These are phyloP conservation scores for Ophiocordyceps unilateralis DNA, from an alignment of 2,329 filamentous ascomycete species.

Conservation along the genomic window DNA sequence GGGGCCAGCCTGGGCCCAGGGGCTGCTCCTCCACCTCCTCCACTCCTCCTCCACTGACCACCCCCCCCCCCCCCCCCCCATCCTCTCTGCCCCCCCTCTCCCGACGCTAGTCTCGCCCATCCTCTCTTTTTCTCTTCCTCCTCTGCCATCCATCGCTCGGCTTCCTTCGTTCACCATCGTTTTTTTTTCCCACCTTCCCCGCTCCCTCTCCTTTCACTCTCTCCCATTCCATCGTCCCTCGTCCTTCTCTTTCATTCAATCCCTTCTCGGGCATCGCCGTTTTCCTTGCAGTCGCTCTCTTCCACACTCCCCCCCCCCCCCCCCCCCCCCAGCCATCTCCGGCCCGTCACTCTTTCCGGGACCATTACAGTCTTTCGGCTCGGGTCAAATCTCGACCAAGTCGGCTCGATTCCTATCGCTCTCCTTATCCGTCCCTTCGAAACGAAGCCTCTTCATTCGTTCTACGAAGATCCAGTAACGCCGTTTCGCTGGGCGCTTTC, in stretches of 20 bases:
- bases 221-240: slow-evolving; percentile 9
- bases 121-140: slow-evolving; percentile 18
- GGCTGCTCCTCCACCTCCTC: too few species aligned
- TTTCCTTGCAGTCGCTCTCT: slow-evolving; percentile 35
- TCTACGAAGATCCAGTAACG: too few species aligned
- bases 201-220: too few species aligned
- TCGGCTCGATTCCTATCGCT: slow-evolving; percentile 4
- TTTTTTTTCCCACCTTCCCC: slow-evolving; percentile 16
- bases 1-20: too few species aligned
- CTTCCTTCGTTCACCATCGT: background rate
- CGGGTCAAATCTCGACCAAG: slow-evolving; percentile 5
- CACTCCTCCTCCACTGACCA: too few species aligned
- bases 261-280: slow-evolving; percentile 7
- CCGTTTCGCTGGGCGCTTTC: background rate
- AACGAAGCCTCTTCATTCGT: too few species aligned
- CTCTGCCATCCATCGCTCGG: slow-evolving; percentile 11
- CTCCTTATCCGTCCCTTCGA: slow-evolving; percentile 1
- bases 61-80: too few species aligned
- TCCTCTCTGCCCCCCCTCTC: too few species aligned
- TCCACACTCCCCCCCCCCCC: slow-evolving; percentile 7
- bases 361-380: slow-evolving; percentile 26
- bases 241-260: too few species aligned
- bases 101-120: slow-evolving; percentile 3
- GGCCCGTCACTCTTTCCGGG: slow-evolving; percentile 35
- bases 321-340: slow-evolving; percentile 13